Base-by-base conservation (phyloP, 169 alveolate species). In the Eimeria praecox region DNA sequence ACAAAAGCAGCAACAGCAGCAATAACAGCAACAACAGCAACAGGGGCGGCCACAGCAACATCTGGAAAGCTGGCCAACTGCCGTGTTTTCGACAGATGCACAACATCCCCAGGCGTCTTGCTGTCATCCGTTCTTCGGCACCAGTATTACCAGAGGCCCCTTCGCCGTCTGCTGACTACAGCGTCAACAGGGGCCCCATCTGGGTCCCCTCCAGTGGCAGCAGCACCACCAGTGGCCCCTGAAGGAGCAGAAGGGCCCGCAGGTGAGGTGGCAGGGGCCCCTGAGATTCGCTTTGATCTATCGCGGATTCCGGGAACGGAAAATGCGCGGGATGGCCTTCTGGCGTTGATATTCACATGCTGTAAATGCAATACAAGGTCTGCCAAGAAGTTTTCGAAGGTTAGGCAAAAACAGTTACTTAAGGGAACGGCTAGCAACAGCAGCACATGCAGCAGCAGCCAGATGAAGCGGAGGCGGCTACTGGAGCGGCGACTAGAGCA, bases 341-440 rank as follows among this genome's bases (percentile, higher is more conserved):
- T 78, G 35, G n/a, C 88, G 8, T 46, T 78, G 59, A 40, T 78
- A 18, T 78, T 78, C 88, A 78, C 88, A 44, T 78, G 88, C 59
- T 78, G 88, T 64, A 78, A 78, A n/a, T 78, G 88, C 88, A 78
- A 78, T 35, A 78, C 9, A 9, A 40, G 88, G 52, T 78, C 88
- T 8, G 88, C 88, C 38, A 78, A 78, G 88, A 78, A 78, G 52
- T 78, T 78, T 35, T 78, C 88, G 2, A 78, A 78, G 88, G 88
- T 78, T 27, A 27, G 88, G 3, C 33, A 4, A 71, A 40, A 71
- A 3, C 52, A 33, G 8, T 2, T 12, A 27, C 73, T 18, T 8
- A 56, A 56, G 73, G 73, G 38, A 62, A 2, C 1, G 16, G 18
- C 73, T 22, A 2, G 6, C 82, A 18, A 35, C 82, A 71, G 24